Evolutionary conservation across 2,329 filamentous ascomycete species (phyloP), one percentile per base, ranked within the genome.

Genomic region (Dothideomycetes sp.): DNA sequence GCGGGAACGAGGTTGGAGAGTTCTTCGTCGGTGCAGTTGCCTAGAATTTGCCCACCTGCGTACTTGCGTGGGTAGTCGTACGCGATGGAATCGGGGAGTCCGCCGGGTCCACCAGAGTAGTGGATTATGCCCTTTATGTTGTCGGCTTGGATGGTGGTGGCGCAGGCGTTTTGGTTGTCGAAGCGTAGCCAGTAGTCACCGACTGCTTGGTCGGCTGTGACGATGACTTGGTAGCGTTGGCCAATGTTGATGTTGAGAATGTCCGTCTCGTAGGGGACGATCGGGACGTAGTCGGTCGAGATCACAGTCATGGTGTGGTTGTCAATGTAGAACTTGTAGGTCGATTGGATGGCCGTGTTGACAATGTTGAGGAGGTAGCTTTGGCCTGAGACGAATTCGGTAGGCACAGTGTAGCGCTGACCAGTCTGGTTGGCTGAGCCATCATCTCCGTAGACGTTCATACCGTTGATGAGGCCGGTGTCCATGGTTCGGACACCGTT

Each of bases 391-490:
- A 40, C 38, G 33, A 56, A 54, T 17, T 40, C 48, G 2, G 41
- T 40, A 2, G 37, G 41, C 34, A 56, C 45, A 37, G 49, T 46
- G 39, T 52, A 60, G 12, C 53, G 53, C 34, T 49, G 22, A 15
- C 55, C 58, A 15, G 49, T 50, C n/a, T 47, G 31, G 8, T 48
- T 49, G 5, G 37, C 41, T 30, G 37, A 34, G 33, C 38, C 45
- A 27, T 45, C 45, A 16, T 36, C 37, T 39, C 51, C 49, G 46
- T 54, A 64, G 1, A 57, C 55, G 45, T 66, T 66, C 43, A 56
- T 60, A 16, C 63, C 63, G 46, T 67, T 67, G 52, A 67, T 65
- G 4, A 66, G 49, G 38, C 58, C 61, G 36, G 59, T 66, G 47
- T 64, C 61, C 9, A 65, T 51, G 3, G 51, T 58, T 8, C 52